Conservation (phyloP, 345 rosid genomes). For the Citrus trifoliata region DNA sequence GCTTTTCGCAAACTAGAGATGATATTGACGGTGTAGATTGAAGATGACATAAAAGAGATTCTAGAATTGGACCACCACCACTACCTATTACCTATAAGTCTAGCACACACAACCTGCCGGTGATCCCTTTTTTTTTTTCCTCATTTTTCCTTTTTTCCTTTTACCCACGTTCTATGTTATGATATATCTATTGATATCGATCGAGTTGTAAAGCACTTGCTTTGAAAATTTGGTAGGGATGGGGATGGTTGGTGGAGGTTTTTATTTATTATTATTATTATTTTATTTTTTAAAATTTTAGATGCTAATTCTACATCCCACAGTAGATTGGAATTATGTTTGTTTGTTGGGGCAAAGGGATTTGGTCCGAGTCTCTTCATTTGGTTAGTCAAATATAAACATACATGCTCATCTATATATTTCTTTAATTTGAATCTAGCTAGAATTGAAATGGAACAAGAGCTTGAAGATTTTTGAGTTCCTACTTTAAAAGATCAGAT, state of each 20-base stretch:
- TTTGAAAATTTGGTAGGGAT: slow-evolving; percentile 3
- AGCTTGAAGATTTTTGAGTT: not conserved
- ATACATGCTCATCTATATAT: not conserved
- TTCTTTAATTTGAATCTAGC: not conserved
- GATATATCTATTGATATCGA: not conserved
- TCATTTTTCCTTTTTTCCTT: not conserved
- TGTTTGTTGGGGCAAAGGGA: not conserved
- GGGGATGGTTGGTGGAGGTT: slow-evolving; percentile 17
- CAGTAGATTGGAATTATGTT: not conserved
- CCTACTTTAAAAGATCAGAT: slow-evolving; percentile 3
- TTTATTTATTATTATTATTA: not conserved
- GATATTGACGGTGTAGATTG: not conserved
- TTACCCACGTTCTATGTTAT: not conserved
- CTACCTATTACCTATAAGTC: not conserved
- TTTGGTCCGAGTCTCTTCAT: not conserved
- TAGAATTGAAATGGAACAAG: not conserved
- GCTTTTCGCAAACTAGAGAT: not conserved
- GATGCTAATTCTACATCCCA: not conserved
- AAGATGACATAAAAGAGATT: slow-evolving; percentile 8
- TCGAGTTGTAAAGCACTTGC: slow-evolving; percentile 17
- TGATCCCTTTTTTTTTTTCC: not conserved
- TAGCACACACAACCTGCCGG: not conserved
- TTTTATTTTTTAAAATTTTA: not conserved
- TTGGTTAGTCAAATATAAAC: slow-evolving; percentile 21
- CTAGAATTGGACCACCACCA: slow-evolving; percentile 26